A percentile compares a stretch with the other conserved stretches of the same genome.
Conservation (phyloP, 768 basidiomycete genomes). For the Serpula lacrymans region DNA sequence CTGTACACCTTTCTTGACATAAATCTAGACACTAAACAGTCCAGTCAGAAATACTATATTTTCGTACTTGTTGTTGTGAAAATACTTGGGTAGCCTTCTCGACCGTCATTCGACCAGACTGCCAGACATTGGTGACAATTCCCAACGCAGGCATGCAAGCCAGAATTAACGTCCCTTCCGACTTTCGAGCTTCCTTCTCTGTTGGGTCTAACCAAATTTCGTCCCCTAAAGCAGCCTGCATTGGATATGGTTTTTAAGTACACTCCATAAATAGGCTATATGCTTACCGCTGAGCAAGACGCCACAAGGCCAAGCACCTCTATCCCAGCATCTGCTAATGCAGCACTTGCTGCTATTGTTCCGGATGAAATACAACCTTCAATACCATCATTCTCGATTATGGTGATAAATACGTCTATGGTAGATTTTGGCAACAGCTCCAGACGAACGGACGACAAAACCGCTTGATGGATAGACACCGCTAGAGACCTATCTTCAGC, state of each 20-base stretch:
- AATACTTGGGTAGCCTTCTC: slow-evolving; percentile 52
- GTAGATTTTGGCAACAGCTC: slow-evolving; percentile 93
- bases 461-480: slow-evolving; percentile 79
- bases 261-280: background rate
- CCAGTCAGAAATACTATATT: slow-evolving; percentile 3
- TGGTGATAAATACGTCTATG: slow-evolving; percentile 85
- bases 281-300: slow-evolving; percentile 76
- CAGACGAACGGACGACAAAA: slow-evolving; percentile 79
- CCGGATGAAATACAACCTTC: slow-evolving; percentile 87
- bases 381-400: slow-evolving; percentile 92
- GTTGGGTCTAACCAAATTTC: slow-evolving; percentile 82
- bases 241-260: slow-evolving; percentile 7
- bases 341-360: slow-evolving; percentile 82
- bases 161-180: slow-evolving; percentile 68
- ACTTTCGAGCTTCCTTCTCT: slow-evolving; percentile 54
- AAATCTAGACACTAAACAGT: slow-evolving; percentile 57
- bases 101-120: slow-evolving; percentile 64
- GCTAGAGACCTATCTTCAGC: slow-evolving; percentile 89
- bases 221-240: slow-evolving; percentile 52
- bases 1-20: slow-evolving; percentile 68
- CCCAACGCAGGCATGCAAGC: slow-evolving; percentile 88
- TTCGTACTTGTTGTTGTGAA: background rate
- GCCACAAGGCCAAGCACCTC: slow-evolving; percentile 87
- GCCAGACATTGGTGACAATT: slow-evolving; percentile 82
- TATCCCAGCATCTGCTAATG: slow-evolving; percentile 90